A percentile compares a stretch with the other conserved stretches of the same genome.
phyloP scores from a whole-genome alignment of 257 asterid genomes.

The Solanum rostratum region DNA sequence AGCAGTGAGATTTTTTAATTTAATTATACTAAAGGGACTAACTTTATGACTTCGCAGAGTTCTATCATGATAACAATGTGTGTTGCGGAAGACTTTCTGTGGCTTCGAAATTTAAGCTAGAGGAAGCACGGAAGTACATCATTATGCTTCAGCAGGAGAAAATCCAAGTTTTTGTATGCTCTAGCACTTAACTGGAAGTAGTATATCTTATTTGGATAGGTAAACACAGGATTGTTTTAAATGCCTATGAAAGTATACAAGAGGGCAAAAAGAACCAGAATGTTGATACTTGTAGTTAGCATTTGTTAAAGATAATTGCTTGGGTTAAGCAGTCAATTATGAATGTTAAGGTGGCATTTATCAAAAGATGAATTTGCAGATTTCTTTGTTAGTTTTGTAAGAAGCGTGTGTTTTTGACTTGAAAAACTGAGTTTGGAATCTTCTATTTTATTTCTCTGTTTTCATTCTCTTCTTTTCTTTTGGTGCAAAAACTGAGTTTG shows the following conservation, averaged over 20 bases:
- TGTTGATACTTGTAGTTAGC: neutral
- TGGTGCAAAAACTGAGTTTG: neutral
- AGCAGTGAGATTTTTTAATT: constrained; percentile 3
- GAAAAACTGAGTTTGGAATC: neutral
- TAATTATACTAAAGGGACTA: neutral
- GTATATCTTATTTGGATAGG: neutral
- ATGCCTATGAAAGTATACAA: neutral
- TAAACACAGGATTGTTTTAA: neutral
- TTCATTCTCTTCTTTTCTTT: neutral
- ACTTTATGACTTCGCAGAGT: neutral
- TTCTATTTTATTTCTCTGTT: neutral
- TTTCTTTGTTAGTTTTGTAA: neutral
- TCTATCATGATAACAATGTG: neutral
- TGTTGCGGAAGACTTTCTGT: neutral
- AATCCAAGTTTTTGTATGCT: neutral
- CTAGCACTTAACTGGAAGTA: neutral
- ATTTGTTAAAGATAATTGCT: neutral
- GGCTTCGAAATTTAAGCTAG: neutral
- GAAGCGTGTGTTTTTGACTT: neutral
- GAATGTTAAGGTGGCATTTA: neutral
- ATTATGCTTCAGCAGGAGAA: neutral
- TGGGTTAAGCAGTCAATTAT: neutral
- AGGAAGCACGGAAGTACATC: neutral
- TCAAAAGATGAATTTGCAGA: neutral
- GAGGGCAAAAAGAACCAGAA: neutral